phyloP scores from a whole-genome alignment of 1,284 basidiomycete genomes.

The Trichosporon ovoides region DNA sequence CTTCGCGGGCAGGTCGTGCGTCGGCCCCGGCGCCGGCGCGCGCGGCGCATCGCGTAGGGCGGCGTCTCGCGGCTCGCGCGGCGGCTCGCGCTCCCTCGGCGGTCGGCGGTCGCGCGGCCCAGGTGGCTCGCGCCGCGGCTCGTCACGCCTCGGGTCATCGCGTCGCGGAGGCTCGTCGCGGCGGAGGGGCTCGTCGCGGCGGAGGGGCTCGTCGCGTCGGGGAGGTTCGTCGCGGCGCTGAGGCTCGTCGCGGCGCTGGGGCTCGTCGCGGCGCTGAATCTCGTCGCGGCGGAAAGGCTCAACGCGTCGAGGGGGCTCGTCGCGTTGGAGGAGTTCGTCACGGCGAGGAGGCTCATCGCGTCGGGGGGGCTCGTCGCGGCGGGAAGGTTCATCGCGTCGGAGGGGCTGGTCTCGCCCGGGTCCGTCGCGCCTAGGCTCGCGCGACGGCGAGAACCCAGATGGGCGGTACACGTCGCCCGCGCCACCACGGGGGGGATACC shows the following conservation, averaged over 20 bases:
- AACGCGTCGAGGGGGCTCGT: background rate
- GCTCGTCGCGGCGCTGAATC: background rate
- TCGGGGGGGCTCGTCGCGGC: background rate
- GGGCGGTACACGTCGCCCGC: background rate
- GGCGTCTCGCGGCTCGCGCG: background rate
- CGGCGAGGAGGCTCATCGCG: background rate
- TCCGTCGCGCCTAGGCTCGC: background rate
- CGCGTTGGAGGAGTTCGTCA: background rate
- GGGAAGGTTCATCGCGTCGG: background rate
- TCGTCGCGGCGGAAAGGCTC: background rate
- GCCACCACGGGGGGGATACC: background rate
- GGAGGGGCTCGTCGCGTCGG: too few species aligned
- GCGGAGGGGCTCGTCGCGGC: background rate
- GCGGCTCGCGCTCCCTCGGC: background rate
- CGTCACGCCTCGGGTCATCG: too few species aligned
- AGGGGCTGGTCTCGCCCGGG: background rate
- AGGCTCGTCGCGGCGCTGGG: background rate
- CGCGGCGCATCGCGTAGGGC: background rate
- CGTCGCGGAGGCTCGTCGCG: too few species aligned
- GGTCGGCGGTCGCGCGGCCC: background rate
- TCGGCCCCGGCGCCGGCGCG: too few species aligned
- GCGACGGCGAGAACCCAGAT: background rate
- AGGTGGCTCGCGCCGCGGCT: too few species aligned
- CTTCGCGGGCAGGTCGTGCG: background rate
- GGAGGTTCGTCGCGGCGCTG: background rate